Base-by-base conservation (phyloP, 345 rosid species). In the Citropsis articulata region DNA sequence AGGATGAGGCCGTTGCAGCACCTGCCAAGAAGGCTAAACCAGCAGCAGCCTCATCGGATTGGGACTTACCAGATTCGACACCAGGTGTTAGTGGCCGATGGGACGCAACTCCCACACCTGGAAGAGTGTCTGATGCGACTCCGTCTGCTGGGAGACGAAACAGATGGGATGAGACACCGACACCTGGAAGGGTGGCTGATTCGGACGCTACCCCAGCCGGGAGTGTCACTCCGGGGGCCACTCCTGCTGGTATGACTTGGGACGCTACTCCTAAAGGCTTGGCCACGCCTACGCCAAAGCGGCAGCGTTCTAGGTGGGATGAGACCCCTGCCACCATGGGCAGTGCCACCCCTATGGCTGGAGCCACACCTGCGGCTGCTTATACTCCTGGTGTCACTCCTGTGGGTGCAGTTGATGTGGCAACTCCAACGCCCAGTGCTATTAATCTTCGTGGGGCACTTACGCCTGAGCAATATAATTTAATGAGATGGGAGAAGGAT, bases 241-340 rank as follows among this genome's bases (percentile, higher is more conserved):
- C 99, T 18, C 99, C 98, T 31, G 90, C 94, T 9, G 98, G 99
- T 60, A 91, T 90, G 83, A 85, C 97, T 67, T 94, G 99, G 99
- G 99, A 96, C 75, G 97, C 98, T 0, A 96, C 98, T 77, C 98
- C 94, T 3, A 79, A 89, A 38, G 99, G 99, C 19, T 84, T 90
- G 82, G 97, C 86, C 12, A 94, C 98, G 1, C 98, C 98, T 0
- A 96, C 99, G 0, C 99, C 98, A 0, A 96, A 96, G 77, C 84
- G 93, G 53, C 99, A 96, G 82, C 88, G 98, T 50, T 93, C 99
- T 2, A 90, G 99, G 75, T 96, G 99, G 99, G 99, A 96, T 56
- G 99, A 94, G 86, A 96, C 98, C 1, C 99, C 99, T 0, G 99
- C 98, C 2, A 92, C 95, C 42, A 94, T 96, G 98, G 98, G 93